Base-by-base conservation (phyloP, 2,329 filamentous ascomycete genomes). In the Neonectria coccinea region DNA sequence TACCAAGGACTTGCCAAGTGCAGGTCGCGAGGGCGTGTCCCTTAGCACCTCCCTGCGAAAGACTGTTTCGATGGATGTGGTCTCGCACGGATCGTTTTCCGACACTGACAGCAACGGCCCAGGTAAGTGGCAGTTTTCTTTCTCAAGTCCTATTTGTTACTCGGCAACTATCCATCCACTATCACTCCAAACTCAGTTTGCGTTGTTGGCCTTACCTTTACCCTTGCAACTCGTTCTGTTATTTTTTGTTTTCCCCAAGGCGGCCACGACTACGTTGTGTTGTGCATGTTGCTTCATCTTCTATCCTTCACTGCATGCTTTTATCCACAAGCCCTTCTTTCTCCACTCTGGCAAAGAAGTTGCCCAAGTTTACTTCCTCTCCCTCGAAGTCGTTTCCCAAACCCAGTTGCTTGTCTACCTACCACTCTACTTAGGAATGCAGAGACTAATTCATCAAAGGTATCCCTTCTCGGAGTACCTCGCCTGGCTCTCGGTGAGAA, bases 1-100 rank as follows among this genome's bases (percentile, higher is more conserved):
- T 14, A 42, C 59, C 11, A 31, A 48, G 31, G 22, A 53, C 16
- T 8, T 57, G 22, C 39, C 54, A 5, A 29, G 41, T 22, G 47
- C 41, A 20, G 47, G 54, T 2, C 54, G 27, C n/a, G 29, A 20
- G 20, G 29, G 53, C 11, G 12, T 52, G 3, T 29, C 20, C 1
- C 41, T 47, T 5, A 11, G 18, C 8, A 18, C 39, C 4, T 16
- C 12, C 14, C 39, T 45, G 12, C n/a, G 29, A 29, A 50, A 62
- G 36, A 27, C 59, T 44, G 25, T 27, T 20, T 36, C 39, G 1
- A 22, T 56, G 10, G 20, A 54, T 2, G 29, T 5, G 7, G 20
- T 25, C 14, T 33, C 41, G 7, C 29, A 44, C 16, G 44, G 33
- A 5, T 36, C 36, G 6, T 31, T 18, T 14, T 50, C 52, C 4